Evolutionary conservation across 345 rosid species (phyloP).

Genomic region (Sonneratia alba): DNA sequence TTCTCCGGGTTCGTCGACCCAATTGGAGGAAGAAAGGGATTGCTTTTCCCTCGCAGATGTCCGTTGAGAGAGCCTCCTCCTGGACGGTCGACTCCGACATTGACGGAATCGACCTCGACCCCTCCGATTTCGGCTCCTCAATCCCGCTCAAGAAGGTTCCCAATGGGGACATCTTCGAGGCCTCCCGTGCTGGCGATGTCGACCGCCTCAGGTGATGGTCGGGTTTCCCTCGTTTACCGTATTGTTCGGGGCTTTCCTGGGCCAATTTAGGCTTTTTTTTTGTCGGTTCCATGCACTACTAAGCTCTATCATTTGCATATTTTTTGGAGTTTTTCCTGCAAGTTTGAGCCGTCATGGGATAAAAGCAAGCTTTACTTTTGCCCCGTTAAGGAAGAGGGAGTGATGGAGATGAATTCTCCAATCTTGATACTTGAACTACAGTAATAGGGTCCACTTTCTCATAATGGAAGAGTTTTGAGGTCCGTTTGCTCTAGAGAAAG

Average conservation of each 20-base stretch:
- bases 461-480: background rate
- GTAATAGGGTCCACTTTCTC: background rate
- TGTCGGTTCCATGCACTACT: no score
- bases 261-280: background rate
- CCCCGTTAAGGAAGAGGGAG: no score
- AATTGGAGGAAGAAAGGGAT: background rate
- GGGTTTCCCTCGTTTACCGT: background rate
- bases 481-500: background rate
- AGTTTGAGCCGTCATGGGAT: no score
- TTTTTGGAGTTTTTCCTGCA: no score
- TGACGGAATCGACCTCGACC: conserved; percentile 76
- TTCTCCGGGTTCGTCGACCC: background rate
- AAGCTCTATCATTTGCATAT: no score
- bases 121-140: conserved; percentile 62
- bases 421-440: no score
- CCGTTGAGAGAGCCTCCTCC: conserved; percentile 4
- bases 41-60: background rate
- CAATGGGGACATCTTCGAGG: conserved; percentile 87
- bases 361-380: no score
- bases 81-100: conserved; percentile 39
- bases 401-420: no score
- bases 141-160: conserved; percentile 78
- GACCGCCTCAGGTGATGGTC: conserved; percentile 46
- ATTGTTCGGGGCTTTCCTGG: background rate
- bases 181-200: conserved; percentile 91